phyloP scores from a whole-genome alignment of 2,329 filamentous ascomycete species.

The Neophaeococcomyces mojaviensis region DNA sequence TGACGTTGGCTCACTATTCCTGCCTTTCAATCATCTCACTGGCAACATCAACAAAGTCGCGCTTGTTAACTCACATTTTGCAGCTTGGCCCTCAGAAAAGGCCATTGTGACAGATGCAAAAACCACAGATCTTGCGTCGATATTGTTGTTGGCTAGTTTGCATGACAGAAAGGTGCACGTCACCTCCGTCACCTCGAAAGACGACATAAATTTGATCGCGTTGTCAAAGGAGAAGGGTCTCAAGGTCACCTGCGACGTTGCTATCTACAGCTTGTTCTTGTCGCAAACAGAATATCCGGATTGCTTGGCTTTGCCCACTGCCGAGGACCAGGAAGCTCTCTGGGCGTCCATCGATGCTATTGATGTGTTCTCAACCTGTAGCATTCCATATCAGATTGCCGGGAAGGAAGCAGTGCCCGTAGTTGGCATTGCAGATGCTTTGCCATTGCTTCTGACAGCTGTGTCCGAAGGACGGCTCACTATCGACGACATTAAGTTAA shows the following conservation, averaged over 20 bases:
- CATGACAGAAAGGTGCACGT: slow-evolving; percentile 73
- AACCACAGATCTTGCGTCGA: slow-evolving; percentile 71
- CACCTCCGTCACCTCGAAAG: slow-evolving; percentile 71
- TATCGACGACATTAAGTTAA: slow-evolving; percentile 62
- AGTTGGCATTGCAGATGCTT: slow-evolving; percentile 63
- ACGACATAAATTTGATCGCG: slow-evolving; percentile 69
- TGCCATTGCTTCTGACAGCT: slow-evolving; percentile 68
- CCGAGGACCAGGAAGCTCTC: slow-evolving; percentile 61
- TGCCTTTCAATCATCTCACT: slow-evolving; percentile 72
- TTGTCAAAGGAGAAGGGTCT: slow-evolving; percentile 75
- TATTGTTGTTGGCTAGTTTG: slow-evolving; percentile 67
- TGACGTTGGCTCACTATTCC: slow-evolving; percentile 73
- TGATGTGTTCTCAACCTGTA: slow-evolving; percentile 72
- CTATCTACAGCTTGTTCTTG: slow-evolving; percentile 71
- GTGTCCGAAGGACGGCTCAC: slow-evolving; percentile 66
- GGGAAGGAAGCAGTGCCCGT: slow-evolving; percentile 50
- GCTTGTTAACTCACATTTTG: slow-evolving; percentile 70
- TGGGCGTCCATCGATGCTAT: slow-evolving; percentile 68
- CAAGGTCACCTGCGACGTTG: slow-evolving; percentile 73
- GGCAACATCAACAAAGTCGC: slow-evolving; percentile 80
- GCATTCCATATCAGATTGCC: slow-evolving; percentile 68
- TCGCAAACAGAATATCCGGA: slow-evolving; percentile 63
- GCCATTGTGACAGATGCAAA: slow-evolving; percentile 76
- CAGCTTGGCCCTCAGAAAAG: slow-evolving; percentile 68
- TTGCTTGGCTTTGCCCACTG: slow-evolving; percentile 58